Evolutionary conservation across 306 rosid species (phyloP).

Genomic region (Vigna radiata): DNA sequence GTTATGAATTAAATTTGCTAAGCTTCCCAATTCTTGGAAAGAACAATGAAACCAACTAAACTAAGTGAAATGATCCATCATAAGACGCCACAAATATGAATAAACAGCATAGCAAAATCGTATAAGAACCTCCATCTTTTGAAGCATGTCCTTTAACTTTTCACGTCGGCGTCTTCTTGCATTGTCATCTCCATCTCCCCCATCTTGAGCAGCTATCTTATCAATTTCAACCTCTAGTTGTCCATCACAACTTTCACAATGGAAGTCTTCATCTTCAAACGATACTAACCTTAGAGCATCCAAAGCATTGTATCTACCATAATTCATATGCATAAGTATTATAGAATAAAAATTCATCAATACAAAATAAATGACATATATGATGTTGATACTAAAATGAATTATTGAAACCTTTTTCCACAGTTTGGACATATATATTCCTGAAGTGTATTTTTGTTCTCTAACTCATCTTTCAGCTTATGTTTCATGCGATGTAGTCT

Average conservation of each 20-base stretch:
- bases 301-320: constrained; percentile 83
- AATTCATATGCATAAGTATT: constrained; percentile 29
- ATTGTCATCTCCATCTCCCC: constrained; percentile 88
- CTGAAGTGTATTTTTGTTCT: constrained; percentile 93
- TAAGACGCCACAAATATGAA: constrained; percentile 27
- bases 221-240: constrained; percentile 91
- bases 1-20: constrained; percentile 26
- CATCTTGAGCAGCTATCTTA: constrained; percentile 86
- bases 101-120: constrained; percentile 29
- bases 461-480: constrained; percentile 97
- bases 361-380: constrained; percentile 22
- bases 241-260: constrained; percentile 91
- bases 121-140: constrained; percentile 76
- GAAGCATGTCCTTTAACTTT: constrained; percentile 87
- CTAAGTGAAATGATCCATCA: constrained; percentile 14
- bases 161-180: constrained; percentile 86
- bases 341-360: constrained; percentile 26
- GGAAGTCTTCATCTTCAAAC: constrained; percentile 86
- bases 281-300: constrained; percentile 87
- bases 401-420: constrained; percentile 71
- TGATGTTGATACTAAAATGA: constrained; percentile 20
- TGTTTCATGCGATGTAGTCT: constrained; percentile 94
- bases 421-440: constrained; percentile 91
- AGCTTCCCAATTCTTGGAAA: constrained; percentile 14
- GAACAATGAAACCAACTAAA: constrained; percentile 31